Evolutionary conservation across 140 eudicot genomes (phyloP), one percentile per base, ranked within the genome.

Genomic region (Anethum foeniculum): DNA sequence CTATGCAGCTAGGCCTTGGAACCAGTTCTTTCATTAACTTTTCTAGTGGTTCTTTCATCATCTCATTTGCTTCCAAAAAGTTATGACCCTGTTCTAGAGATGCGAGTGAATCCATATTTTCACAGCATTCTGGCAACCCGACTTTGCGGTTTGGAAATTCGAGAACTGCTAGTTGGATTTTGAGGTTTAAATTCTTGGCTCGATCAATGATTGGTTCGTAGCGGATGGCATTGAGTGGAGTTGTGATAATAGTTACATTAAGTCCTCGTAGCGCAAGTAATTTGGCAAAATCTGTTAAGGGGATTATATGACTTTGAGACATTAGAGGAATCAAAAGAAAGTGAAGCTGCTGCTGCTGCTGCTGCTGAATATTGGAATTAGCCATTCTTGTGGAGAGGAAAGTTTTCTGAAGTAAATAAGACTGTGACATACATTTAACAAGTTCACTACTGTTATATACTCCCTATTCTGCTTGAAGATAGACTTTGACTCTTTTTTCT

Each of bases 251-350:
- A 47, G 89, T 91, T 21, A 88, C 86, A 30, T 14, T 64, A 28
- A 84, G 91, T 32, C 93, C 95, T 11, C 82, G 89, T 44, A 84
- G 79, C 6, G 98, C 91, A 2, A 93, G 65, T 47, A 89, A 65
- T 78, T 79, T 89, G 80, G 95, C 95, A 75, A 93, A 81, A 89
- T 93, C 97, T 16, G 88, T 88, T 85, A 89, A 86, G 44, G 98
- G 98, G 68, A 93, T 93, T 79, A 89, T 87, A 86, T 93, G 98
- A 58, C 98, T 93, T 80, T 90, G 97, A 4, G 97, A 88, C 41
- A 84, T 74, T 23, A 91, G 56, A 64, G 98, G 98, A 81, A 93
- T 39, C 0, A 93, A 56, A 19, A 93, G 87, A 76, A 91, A 93
- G 81, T 93, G 98, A 69, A 89, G 77, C 36, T 71, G 44, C 48